Evolutionary conservation across 2,329 filamentous ascomycete genomes (phyloP).

Genomic region (Reticulascus tulasneorum): DNA sequence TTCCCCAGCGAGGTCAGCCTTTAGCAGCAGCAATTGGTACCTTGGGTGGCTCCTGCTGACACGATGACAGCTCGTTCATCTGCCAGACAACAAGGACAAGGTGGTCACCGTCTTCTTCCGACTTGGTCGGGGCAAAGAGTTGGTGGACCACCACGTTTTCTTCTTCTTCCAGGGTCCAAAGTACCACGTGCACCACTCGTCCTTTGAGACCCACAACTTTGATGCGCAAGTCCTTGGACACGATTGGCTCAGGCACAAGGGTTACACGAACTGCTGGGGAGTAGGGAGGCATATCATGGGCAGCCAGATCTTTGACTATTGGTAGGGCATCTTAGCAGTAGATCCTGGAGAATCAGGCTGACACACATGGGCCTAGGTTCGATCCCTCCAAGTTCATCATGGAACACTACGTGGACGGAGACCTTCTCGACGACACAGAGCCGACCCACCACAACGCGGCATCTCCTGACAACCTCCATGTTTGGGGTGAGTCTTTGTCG

Average conservation of each 20-base stretch:
- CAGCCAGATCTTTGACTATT: slow-evolving; percentile 58
- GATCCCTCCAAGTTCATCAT: slow-evolving; percentile 61
- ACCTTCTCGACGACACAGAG: slow-evolving; percentile 55
- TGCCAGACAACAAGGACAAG: slow-evolving; percentile 20
- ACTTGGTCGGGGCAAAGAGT: slow-evolving; percentile 36
- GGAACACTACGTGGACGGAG: slow-evolving; percentile 69
- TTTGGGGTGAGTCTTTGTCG: slow-evolving; percentile 35
- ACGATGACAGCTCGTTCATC: slow-evolving; percentile 13
- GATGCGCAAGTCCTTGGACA: slow-evolving; percentile 68
- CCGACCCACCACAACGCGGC: slow-evolving; percentile 38
- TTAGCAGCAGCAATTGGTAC: not conserved
- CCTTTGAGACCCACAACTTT: slow-evolving; percentile 68
- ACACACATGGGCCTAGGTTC: slow-evolving; percentile 36
- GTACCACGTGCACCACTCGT: slow-evolving; percentile 62
- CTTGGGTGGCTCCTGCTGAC: not conserved
- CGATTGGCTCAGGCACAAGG: slow-evolving; percentile 60
- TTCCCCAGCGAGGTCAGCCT: slow-evolving; percentile 41
- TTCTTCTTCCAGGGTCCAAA: slow-evolving; percentile 44
- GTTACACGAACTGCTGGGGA: slow-evolving; percentile 65
- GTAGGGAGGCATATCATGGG: slow-evolving; percentile 68
- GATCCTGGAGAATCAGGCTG: not conserved
- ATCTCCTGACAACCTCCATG: slow-evolving; percentile 37
- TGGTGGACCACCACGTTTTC: slow-evolving; percentile 49
- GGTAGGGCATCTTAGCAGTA: slow-evolving; percentile 14
- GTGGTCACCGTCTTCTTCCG: slow-evolving; percentile 43